These are phyloP conservation scores for Scolecobasidium constrictum DNA, from an alignment of 2,329 filamentous ascomycete genomes.

Conservation along the genomic window DNA sequence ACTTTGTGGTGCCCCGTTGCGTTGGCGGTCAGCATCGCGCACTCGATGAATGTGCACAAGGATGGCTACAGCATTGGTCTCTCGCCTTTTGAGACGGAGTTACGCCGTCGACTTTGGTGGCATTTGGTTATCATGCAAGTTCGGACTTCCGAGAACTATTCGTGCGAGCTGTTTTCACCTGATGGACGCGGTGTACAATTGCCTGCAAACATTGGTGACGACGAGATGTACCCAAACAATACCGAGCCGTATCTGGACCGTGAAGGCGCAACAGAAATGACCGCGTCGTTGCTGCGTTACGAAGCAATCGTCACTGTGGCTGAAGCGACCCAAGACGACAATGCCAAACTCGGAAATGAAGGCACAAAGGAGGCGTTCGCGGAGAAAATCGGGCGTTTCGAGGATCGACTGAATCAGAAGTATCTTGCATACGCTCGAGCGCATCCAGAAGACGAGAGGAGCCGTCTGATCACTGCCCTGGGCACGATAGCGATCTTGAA, in stretches of 20 bases:
- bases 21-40: constrained; percentile 21
- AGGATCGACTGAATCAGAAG: background rate
- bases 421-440: background rate
- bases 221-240: constrained; percentile 14
- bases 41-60: constrained; percentile 19
- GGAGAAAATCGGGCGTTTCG: background rate
- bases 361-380: background rate
- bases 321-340: background rate
- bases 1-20: constrained; percentile 19
- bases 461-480: background rate
- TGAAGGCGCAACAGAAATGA: constrained; percentile 18
- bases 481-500: background rate
- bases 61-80: constrained; percentile 13
- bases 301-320: constrained; percentile 2
- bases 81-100: constrained; percentile 18
- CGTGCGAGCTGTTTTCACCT: constrained; percentile 17
- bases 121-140: constrained; percentile 20
- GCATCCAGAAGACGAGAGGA: background rate
- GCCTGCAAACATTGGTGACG: constrained; percentile 21
- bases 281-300: constrained; percentile 11
- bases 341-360: too few relatives aligned
- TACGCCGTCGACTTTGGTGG: constrained; percentile 22
- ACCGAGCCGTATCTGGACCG: constrained; percentile 9
- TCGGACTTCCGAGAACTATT: constrained; percentile 20
- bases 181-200: constrained; percentile 15